These are phyloP conservation scores for Claviceps purpurea DNA, from an alignment of 2,329 filamentous ascomycete genomes.

Conservation along the genomic window DNA sequence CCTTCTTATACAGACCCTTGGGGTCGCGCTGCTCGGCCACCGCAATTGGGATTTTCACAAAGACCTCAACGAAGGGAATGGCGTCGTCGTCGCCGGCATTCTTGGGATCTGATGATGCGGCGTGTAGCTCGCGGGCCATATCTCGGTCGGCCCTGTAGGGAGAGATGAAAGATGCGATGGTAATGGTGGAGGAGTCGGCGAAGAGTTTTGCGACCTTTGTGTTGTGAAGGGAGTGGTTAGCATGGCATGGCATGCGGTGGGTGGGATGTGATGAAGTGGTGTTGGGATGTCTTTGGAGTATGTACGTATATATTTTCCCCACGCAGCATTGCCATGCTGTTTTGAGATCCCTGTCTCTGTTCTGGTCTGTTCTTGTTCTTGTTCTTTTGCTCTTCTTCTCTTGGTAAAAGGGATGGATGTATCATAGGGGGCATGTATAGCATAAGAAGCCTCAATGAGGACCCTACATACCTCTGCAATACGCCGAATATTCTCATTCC, in stretches of 20 bases:
- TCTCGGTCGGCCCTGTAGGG: conserved; percentile 82
- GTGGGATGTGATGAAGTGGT: too few relatives aligned
- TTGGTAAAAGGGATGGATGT: background rate
- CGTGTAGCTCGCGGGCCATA: conserved; percentile 69
- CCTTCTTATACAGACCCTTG: conserved; percentile 97
- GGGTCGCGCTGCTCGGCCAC: conserved; percentile 91
- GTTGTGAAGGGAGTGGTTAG: background rate
- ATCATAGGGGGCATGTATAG: background rate
- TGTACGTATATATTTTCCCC: background rate
- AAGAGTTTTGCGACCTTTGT: conserved; percentile 81
- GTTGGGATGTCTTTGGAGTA: too few relatives aligned
- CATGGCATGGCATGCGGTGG: too few relatives aligned
- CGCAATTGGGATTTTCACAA: conserved; percentile 79
- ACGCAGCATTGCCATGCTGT: too few relatives aligned
- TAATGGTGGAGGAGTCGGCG: conserved; percentile 75
- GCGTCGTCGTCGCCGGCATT: conserved; percentile 42
- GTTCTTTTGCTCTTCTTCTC: background rate
- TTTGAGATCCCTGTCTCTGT: too few relatives aligned
- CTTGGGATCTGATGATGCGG: conserved; percentile 27
- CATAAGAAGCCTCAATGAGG: background rate
- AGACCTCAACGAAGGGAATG: conserved; percentile 87
- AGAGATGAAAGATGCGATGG: conserved; percentile 93
- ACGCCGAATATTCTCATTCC: conserved; percentile 94
- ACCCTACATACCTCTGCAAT: conserved; percentile 57
- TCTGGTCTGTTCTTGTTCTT: background rate